These are phyloP conservation scores for Scedosporium boydii DNA, from an alignment of 2,329 filamentous ascomycete species.

Conservation along the genomic window DNA sequence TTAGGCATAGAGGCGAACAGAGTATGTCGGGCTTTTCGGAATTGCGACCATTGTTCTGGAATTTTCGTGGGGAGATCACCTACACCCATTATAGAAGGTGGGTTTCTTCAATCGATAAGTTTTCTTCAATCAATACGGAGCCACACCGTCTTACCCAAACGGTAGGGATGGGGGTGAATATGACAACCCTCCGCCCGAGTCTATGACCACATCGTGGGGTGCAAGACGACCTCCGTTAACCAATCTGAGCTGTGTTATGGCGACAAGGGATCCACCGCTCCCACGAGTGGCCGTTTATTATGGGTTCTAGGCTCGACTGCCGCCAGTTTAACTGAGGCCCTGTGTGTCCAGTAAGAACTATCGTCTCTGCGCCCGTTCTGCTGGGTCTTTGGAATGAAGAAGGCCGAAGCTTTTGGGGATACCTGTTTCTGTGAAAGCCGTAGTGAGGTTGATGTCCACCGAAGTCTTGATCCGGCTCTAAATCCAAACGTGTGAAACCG, in stretches of 20 bases:
- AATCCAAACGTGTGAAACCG: neutral
- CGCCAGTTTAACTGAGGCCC: neutral
- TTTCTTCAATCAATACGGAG: neutral
- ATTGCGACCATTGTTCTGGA: neutral
- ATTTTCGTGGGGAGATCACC: neutral
- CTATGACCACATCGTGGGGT: constrained; percentile 4
- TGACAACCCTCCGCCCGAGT: neutral
- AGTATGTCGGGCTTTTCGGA: neutral
- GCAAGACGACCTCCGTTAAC: neutral
- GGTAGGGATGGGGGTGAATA: neutral
- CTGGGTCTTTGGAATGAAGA: neutral
- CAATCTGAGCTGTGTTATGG: constrained; percentile 2
- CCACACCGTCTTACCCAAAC: neutral
- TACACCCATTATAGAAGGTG: neutral
- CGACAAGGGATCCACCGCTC: constrained; percentile 2
- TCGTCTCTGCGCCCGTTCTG: neutral
- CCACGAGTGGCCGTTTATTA: neutral
- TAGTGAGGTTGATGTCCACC: neutral
- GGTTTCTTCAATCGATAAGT: neutral
- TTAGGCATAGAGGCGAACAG: neutral
- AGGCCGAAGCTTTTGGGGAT: neutral
- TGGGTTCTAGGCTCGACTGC: constrained; percentile 3
- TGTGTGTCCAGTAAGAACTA: neutral
- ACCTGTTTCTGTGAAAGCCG: neutral
- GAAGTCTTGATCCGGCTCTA: neutral